These are phyloP conservation scores for Colletotrichum camelliae DNA, from an alignment of 2,329 filamentous ascomycete genomes.

Conservation along the genomic window DNA sequence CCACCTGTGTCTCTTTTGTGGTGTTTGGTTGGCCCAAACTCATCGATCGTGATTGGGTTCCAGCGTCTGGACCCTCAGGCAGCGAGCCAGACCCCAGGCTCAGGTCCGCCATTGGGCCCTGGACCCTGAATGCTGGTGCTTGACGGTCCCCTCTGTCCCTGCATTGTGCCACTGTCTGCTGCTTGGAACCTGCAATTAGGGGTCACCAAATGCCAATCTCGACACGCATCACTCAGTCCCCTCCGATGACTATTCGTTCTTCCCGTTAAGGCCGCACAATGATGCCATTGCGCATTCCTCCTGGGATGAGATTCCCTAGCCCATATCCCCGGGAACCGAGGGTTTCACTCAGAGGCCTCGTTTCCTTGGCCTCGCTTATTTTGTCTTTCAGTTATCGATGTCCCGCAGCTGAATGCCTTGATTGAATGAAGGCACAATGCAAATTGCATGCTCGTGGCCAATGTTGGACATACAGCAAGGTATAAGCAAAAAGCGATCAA, in stretches of 20 bases:
- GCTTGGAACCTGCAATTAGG: not conserved
- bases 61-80: not conserved
- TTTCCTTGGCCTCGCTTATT: not conserved
- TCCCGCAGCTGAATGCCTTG: not conserved
- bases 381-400: not conserved
- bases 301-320: not conserved
- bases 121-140: conserved; percentile 3
- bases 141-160: not conserved
- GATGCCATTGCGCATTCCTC: not conserved
- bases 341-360: not conserved
- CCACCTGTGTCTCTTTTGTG: not conserved
- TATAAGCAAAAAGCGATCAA: not conserved
- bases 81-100: not conserved
- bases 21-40: not conserved
- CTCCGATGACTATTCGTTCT: not conserved
- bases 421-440: not conserved
- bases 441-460: not conserved
- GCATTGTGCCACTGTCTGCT: not conserved
- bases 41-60: not conserved
- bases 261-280: not conserved
- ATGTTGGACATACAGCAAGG: not conserved
- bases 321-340: not conserved
- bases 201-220: not conserved
- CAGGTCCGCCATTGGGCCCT: not conserved
- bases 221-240: not conserved